Base-by-base conservation (phyloP, 208 protist species). In the Acanthamoeba triangularis region DNA sequence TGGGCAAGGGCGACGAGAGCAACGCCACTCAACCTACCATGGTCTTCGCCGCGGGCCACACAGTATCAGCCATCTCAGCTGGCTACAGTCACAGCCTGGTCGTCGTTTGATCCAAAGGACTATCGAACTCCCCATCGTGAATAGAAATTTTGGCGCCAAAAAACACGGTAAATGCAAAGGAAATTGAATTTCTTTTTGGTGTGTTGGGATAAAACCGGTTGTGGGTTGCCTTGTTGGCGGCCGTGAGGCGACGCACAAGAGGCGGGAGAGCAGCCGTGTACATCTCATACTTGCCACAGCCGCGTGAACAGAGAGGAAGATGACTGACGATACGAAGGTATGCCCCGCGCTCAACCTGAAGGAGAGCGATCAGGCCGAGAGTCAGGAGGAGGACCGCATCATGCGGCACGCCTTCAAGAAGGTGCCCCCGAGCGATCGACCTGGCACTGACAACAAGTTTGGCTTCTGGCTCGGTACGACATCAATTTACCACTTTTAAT, bases 341-440 rank as follows among this genome's bases (percentile, higher is more conserved):
- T 82, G 74, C 74, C 74, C 74, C 8, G 20, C 33, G 14, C 74
- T 82, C 74, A 7, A 82, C 18, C 74, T 82, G 37, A 82, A 82
- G 74, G 74, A 82, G 20, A 25, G 10, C 37, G 74, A 82, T 0
- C 14, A 0, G 35, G 37, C 74, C 23, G 74, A 49, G 37, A 49
- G 7, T 13, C 74, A 82, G 37, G 74, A 82, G 74, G 74, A 72
- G n/a, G 63, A 72, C 14, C 63, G 63, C 63, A 72, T 72, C 63
- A 72, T 72, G 63, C 63, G 63, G 4, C 63, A 72, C 63, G 63
- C 63, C 30, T 72, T 72, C 63, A 72, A 72, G 63, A 72, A 72
- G 63, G 30, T 35, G 63, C 63, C 63, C 63, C 63, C 63, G 4
- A 35, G n/a, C 63, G 63, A n/a, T 35, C 6, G 8, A n/a, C 30